Base-by-base conservation (phyloP, 2,329 filamentous ascomycete genomes). In the Beauveria sp. region DNA sequence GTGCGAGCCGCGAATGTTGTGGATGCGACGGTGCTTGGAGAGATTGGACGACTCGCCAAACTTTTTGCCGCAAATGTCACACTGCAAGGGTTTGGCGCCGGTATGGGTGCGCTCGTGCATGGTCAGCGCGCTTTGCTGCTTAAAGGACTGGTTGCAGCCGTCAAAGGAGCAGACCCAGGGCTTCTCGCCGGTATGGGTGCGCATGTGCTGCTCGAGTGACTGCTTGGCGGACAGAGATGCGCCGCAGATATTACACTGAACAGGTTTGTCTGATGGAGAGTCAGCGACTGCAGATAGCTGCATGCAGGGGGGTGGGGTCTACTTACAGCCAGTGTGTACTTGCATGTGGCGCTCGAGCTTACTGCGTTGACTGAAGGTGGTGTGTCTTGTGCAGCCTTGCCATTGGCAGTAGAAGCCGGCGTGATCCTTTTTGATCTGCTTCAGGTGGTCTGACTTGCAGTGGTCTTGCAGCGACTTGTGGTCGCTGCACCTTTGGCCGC, bases 51-150 rank as follows among this genome's bases (percentile, higher is more conserved):
- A 88, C 69, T 88, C 85, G 63, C 82, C 80, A 68, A 88, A 88
- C 10, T 73, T 73, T 67, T 84, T 85, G 51, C 77, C 78, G 66
- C 86, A 88, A 31, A 81, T 75, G 1, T 83, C 79, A 65, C 85
- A 88, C 50, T 76, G 72, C 0, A 88, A 73, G 0, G 85, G 85
- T 68, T 88, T 88, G 52, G 83, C 80, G 48, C 85, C 84, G 1
- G 86, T 88, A 67, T 89, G 87, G 1, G 82, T 85, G 45, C 86
- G 80, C 67, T 82, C 80, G 66, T 90, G 87, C 78, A 88, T 88
- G n/a, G 85, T 88, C 24, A 87, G 74, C 24, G 86, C 86, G 65
- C 84, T 88, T 65, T 88, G 86, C 64, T 88, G 86, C 58, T 87
- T 85, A 68, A 89, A 89, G 0, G 77, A 75, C 68, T 85, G 85